These are phyloP conservation scores for Alternaria viburni DNA, from an alignment of 2,329 filamentous ascomycete species.

Conservation along the genomic window DNA sequence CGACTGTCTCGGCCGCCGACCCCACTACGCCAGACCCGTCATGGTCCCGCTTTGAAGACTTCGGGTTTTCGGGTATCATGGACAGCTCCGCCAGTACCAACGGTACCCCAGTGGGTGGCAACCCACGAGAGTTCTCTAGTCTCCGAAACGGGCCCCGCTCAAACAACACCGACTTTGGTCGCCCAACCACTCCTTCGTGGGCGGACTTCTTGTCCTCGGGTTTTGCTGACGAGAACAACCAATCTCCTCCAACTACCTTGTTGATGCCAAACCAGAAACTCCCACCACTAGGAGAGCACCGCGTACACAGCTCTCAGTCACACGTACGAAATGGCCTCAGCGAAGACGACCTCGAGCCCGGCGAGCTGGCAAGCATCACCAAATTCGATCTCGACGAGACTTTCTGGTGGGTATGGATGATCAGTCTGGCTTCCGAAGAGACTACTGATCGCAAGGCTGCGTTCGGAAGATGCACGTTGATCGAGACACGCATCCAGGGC, in stretches of 20 bases:
- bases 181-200: slow-evolving; percentile 97
- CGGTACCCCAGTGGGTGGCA: slow-evolving; percentile 28
- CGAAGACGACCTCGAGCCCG: slow-evolving; percentile 79
- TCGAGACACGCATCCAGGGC: slow-evolving; percentile 82
- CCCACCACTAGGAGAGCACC: slow-evolving; percentile 75
- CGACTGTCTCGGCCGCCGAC: slow-evolving; percentile 70
- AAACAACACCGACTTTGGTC: slow-evolving; percentile 68
- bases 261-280: slow-evolving; percentile 92
- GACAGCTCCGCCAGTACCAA: slow-evolving; percentile 64
- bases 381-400: slow-evolving; percentile 87
- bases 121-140: slow-evolving; percentile 75
- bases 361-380: slow-evolving; percentile 91
- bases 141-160: slow-evolving; percentile 72
- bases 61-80: slow-evolving; percentile 81
- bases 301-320: slow-evolving; percentile 86
- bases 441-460: slow-evolving; percentile 83
- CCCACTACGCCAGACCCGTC: slow-evolving; percentile 70
- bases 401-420: slow-evolving; percentile 99
- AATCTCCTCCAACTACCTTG: slow-evolving; percentile 68
- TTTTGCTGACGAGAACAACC: slow-evolving; percentile 78
- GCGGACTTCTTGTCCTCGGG: slow-evolving; percentile 96
- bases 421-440: slow-evolving; percentile 90
- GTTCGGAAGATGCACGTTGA: slow-evolving; percentile 89
- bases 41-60: slow-evolving; percentile 96
- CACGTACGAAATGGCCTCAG: slow-evolving; percentile 68